Percentiles rank a stretch among this genome's conserved stretches.
These are phyloP conservation scores for Phytophthora colocasiae DNA, from an alignment of 352 stramenopile genomes.

Conservation along the genomic window DNA sequence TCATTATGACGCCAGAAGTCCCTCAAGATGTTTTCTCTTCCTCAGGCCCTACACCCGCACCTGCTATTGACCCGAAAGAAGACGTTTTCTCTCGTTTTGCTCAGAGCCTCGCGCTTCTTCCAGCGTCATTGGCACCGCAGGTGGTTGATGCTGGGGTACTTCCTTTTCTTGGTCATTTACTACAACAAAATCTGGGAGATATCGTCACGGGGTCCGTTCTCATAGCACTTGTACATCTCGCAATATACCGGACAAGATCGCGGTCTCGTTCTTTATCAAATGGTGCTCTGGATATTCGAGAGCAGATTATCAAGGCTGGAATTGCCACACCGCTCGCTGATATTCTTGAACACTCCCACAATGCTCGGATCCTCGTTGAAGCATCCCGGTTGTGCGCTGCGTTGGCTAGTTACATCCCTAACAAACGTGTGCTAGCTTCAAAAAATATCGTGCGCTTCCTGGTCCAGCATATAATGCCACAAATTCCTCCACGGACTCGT, in stretches of 20 bases:
- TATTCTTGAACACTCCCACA: conserved; percentile 54
- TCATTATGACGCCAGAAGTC: conserved; percentile 23
- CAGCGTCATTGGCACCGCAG: conserved; percentile 46
- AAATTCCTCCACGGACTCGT: conserved; percentile 29
- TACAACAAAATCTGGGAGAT: conserved; percentile 63
- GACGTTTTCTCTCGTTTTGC: conserved; percentile 77
- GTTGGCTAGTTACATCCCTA: conserved; percentile 54
- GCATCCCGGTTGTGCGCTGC: conserved; percentile 64
- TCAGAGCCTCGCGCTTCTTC: conserved; percentile 73
- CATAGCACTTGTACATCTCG: conserved; percentile 70
- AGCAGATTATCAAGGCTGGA: conserved; percentile 76
- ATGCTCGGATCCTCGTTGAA: conserved; percentile 65
- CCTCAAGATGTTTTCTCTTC: conserved; percentile 8
- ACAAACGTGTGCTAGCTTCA: conserved; percentile 73
- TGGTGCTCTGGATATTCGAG: conserved; percentile 34
- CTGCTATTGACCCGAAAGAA: conserved; percentile 42
- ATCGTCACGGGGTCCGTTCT: conserved; percentile 71
- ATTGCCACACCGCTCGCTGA: conserved; percentile 52
- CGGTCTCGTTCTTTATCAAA: background rate
- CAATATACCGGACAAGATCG: conserved; percentile 56
- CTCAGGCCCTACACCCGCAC: conserved; percentile 8
- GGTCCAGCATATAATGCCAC: conserved; percentile 47
- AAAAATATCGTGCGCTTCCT: conserved; percentile 69
- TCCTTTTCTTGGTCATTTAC: conserved; percentile 67
- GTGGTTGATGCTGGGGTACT: conserved; percentile 62